Base-by-base conservation (phyloP, 306 rosid species). In the cucumber (Cucumis sativus) region DNA sequence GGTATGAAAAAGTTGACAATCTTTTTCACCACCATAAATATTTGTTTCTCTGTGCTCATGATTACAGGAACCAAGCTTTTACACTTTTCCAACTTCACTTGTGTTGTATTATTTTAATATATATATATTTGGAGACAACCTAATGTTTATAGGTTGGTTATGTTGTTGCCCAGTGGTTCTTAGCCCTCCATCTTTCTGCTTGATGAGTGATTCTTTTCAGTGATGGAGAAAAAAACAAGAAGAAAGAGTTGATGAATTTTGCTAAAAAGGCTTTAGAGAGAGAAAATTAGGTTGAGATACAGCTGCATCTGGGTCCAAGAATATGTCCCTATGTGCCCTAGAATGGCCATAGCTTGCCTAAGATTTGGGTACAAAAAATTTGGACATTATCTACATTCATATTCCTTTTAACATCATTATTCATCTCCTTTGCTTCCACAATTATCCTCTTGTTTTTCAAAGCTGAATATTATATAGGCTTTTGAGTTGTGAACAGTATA, bases 231-330 rank as follows among this genome's bases (percentile, higher is more conserved):
- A 51, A 72, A 72, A 23, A 47, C 76, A 72, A 49, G 2, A 49
- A 43, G 61, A 28, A 39, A 72, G 76, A 25, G 72, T 33, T 33
- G 37, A 33, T 33, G 37, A 4, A 33, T 33, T 33, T 33, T 33
- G 37, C 37, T 33, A 33, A 33, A 33, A 33, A 33, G 41, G 7
- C 8, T 39, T 39, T 39, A 39, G 41, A 39, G 41, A 72, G 76
- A 47, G 72, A 65, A 72, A 72, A 13, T 28, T 28, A 51, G 59
- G 76, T 72, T 72, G 0, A 47, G 10, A 37, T 37, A 28, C 76
- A 72, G 76, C 76, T 72, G 76, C 76, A 25, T 72, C 23, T 72
- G 60, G 76, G 76, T 72, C 76, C 76, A 49, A 49, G 43, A 51
- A 72, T 16, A 30, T 72, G 76, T 72, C 76, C 76, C 59, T 72